Base-by-base conservation (phyloP, 164 flowering plant species). In the Euptelea pleiosperma region DNA sequence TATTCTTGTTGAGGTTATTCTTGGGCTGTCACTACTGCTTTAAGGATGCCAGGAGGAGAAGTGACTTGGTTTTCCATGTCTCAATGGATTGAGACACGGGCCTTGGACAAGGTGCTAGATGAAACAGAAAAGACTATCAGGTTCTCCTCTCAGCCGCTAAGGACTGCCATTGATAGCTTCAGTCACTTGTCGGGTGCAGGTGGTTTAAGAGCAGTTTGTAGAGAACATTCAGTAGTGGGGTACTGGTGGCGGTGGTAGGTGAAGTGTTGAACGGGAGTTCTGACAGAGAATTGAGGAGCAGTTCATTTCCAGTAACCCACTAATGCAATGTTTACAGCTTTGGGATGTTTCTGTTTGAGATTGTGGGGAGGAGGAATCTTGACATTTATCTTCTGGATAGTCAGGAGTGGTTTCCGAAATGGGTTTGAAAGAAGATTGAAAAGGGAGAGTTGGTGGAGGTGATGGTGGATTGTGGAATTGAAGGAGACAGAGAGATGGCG, bases 281-380 rank as follows among this genome's bases (percentile, higher is more conserved):
- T 22, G 41, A 60, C n/a, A 50, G 36, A 44, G 50, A 49, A 63
- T 69, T 3, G 57, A 65, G n/a, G 60, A 61, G 48, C 62, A 70
- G 41, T 65, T 70, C 68, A 2, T 55, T 39, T 30, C 61, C 71
- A 5, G 36, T 66, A 21, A 66, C 65, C 7, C 60, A 45, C 18
- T 60, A 60, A 55, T 61, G 66, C 39, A 67, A 68, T 52, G 72
- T 68, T 52, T 57, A 68, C n/a, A 62, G 72, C 48, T 68, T 24
- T 46, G 67, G 72, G 51, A 68, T 68, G 72, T 48, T 63, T 25
- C 24, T 68, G 44, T 62, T 67, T 61, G 71, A 67, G 66, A 67
- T 67, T 6, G 9, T 61, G 2, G 71, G 66, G 51, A 42, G 51
- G 63, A 68, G 40, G 63, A 68, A 68, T 45, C 36, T 62, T 1